Conservation (phyloP, 1,284 basidiomycete species). For the Bjerkandera adusta region DNA sequence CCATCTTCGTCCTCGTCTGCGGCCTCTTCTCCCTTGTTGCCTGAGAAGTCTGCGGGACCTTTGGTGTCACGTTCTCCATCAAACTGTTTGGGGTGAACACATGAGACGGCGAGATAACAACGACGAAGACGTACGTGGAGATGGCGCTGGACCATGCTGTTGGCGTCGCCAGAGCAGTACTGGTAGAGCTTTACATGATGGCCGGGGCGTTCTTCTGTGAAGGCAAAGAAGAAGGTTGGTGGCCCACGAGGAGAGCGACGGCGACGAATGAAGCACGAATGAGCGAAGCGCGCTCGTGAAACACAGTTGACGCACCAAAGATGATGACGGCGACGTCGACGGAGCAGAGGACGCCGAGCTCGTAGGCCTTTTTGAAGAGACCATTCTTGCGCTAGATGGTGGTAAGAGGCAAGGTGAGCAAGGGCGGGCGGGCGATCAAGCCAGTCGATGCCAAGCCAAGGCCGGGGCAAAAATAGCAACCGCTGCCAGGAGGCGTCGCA, state of each 20-base stretch:
- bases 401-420: slow-evolving; percentile 23
- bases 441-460: slow-evolving; percentile 35
- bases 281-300: slow-evolving; percentile 1
- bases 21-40: slow-evolving; percentile 33
- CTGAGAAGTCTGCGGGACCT: slow-evolving; percentile 42
- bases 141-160: slow-evolving; percentile 46
- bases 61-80: slow-evolving; percentile 47
- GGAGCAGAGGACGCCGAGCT: slow-evolving; percentile 77
- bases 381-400: slow-evolving; percentile 74
- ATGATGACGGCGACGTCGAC: slow-evolving; percentile 72
- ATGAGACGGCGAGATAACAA: slow-evolving; percentile 1
- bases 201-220: slow-evolving; percentile 43
- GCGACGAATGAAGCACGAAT: slow-evolving; percentile 5
- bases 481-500: slow-evolving; percentile 16
- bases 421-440: slow-evolving; percentile 20
- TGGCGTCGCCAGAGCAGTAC: slow-evolving; percentile 53
- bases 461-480: slow-evolving; percentile 33
- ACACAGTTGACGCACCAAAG: slow-evolving; percentile 39
- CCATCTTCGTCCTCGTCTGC: slow-evolving; percentile 45
- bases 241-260: background rate
- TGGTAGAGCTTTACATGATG: slow-evolving; percentile 58
- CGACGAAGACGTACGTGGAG: slow-evolving; percentile 42
- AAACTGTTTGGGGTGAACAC: slow-evolving; percentile 34
- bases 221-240: background rate
- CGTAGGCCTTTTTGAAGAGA: slow-evolving; percentile 89